Evolutionary conservation across 1,284 basidiomycete species (phyloP), one percentile per base, ranked within the genome.

Genomic region (Trametes hirsuta): DNA sequence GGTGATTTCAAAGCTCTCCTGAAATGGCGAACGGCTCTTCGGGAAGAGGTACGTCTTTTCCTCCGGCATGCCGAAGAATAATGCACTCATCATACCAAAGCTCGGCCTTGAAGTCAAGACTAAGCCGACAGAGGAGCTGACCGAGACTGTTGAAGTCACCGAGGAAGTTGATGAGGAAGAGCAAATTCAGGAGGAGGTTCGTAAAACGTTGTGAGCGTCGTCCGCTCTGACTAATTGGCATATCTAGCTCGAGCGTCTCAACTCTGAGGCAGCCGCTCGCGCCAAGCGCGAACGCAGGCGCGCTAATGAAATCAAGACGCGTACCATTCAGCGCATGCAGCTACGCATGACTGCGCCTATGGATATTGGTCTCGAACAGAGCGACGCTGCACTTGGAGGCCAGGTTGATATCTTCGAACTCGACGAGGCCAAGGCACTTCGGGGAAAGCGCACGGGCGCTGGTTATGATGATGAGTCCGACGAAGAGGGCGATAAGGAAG

Each of bases 311-410:
- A 81, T 93, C 68, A 94, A 93, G 75, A 82, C 87, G 37, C 87
- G 90, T 64, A 94, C 94, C 6, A 89, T 98, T 47, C 94, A 95
- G 74, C 92, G 96, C 63, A 93, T 99, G 85, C 97, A 99, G 74
- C 84, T 99, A 47, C 91, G 94, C 71, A 99, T 99, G 97, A 95
- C 92, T 6, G 95, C 95, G 8, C 97, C 95, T 24, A 79, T 96
- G 69, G 95, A 99, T 64, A 95, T 98, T 65, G 97, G 96, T 74
- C 79, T 98, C 68, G 95, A 98, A 69, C 88, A 91, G 68, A 81
- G 80, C 45, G 94, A 97, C 70, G 77, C 84, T 12, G 82, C 88
- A 10, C 80, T 97, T 8, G 82, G 79, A 40, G 91, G 89, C 6
- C 87, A 91, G 68, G 90, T 91, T 21, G 94, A 97, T 69, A 80